These are phyloP conservation scores for Flueggea neowawraea DNA, from an alignment of 441 rosid species.

Conservation along the genomic window DNA sequence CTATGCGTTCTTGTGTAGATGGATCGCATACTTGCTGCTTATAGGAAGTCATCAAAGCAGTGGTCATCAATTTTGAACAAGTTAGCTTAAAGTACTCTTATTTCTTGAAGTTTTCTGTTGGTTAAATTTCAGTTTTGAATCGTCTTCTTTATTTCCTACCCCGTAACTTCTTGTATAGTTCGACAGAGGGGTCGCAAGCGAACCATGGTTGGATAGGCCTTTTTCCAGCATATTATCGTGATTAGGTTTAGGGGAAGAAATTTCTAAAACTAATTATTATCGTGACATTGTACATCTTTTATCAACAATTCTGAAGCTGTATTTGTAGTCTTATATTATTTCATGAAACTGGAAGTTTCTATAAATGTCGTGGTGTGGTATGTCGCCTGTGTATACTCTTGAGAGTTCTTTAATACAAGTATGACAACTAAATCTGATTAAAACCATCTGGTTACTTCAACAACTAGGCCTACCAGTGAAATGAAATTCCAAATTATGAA, in stretches of 20 bases:
- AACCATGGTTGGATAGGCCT: constrained; percentile 80
- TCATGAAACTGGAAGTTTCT: no score
- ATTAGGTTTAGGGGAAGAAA: no score
- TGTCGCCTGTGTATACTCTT: no score
- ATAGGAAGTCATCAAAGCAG: constrained; percentile 91
- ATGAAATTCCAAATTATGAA: constrained; percentile 66
- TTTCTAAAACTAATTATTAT: no score
- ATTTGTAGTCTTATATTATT: no score
- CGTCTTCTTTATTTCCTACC: constrained; percentile 18
- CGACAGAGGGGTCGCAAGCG: constrained; percentile 91
- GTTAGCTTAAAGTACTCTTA: constrained; percentile 71
- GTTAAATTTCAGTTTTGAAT: not conserved
- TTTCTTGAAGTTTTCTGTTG: not conserved
- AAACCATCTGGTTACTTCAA: no score
- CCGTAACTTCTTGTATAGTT: constrained; percentile 36
- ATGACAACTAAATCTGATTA: no score
- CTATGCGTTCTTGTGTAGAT: constrained; percentile 38
- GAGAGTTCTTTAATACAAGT: no score
- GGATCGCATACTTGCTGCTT: constrained; percentile 72
- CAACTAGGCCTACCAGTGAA: constrained; percentile 47
- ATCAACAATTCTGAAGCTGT: no score
- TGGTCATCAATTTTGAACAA: constrained; percentile 95
- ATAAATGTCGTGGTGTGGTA: no score
- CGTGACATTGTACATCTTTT: no score
- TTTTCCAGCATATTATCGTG: not conserved